Conservation (phyloP, 495 filamentous ascomycete genomes). For the Pseudevernia furfuracea region DNA sequence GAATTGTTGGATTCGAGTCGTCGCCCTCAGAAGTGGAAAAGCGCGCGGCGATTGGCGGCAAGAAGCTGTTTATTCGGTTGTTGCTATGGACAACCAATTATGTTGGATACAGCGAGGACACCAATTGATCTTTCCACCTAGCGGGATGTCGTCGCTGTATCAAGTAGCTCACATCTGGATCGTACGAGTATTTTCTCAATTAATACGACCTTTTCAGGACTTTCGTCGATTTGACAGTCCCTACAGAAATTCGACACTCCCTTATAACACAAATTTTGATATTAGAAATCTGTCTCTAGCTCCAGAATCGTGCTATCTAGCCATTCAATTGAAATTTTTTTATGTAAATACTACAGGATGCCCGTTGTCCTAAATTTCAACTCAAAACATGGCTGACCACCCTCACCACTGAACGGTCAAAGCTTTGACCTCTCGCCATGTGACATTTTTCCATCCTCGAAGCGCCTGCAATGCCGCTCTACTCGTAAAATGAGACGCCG, state of each 20-base stretch:
- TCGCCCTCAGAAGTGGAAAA: background rate
- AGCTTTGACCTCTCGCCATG: background rate
- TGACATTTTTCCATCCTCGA: background rate
- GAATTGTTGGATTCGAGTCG: background rate
- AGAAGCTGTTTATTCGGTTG: background rate
- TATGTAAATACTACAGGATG: background rate
- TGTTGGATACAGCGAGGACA: no score
- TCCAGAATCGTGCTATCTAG: background rate
- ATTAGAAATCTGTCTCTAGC: no score
- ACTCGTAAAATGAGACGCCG: background rate
- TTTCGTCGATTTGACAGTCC: no score
- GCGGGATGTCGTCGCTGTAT: no score
- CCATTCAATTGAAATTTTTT: background rate
- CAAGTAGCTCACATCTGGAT: no score
- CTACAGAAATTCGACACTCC: no score
- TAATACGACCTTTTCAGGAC: no score
- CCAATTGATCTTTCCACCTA: no score
- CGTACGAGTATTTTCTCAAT: no score
- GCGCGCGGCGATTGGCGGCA: slow-evolving; percentile 1
- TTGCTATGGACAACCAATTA: background rate
- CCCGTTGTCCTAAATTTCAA: background rate
- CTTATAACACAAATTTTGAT: no score
- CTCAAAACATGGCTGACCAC: background rate
- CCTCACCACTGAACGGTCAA: background rate
- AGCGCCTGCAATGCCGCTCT: background rate